Evolutionary conservation across 2,329 filamentous ascomycete genomes (phyloP), one percentile per base, ranked within the genome.

Genomic region (Colletotrichum sp.): DNA sequence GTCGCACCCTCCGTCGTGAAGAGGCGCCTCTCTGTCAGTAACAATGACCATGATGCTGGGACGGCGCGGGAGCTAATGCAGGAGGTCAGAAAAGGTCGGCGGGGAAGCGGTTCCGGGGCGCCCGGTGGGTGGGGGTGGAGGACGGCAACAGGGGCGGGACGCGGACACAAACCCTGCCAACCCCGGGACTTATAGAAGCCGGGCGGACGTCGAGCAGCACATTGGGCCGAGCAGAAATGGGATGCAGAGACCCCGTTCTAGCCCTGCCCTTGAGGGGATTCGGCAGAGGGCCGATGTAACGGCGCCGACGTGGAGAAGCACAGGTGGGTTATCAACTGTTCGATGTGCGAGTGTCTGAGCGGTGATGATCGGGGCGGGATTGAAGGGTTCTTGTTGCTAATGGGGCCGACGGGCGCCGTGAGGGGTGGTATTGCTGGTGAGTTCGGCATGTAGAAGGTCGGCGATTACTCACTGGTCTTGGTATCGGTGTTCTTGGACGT

Each of bases 31-130:
- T 32, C 39, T 28, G 43, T 12, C n/a, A 43, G 36, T 43, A 43
- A 43, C 8, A 36, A 25, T 32, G 66, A 68, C 62, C 73, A 73
- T 65, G 56, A 75, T 52, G 70, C 70, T 64, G 58, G 58, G 64
- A 68, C 56, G 70, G 56, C 56, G 73, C 73, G 70, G 70, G 55
- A 73, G 58, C 73, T 75, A 75, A 73, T 60, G 73, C 70, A 73
- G 27, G 65, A 69, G 58, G 27, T 65, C 73, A 58, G 25, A 73
- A 75, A 34, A 56, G 36, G 70, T 27, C 34, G 22, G 34, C 70
- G 64, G 43, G 64, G 58, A 52, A 65, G 28, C 4, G 27, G 10
- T 39, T n/a, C 65, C 74, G 25, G 12, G 10, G 28, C 43, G 25
- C 55, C 39, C 34, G 69, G 30, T 32, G 28, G 27, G 58, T 60